Conservation (phyloP, 2,329 filamentous ascomycete genomes). For the Penicillium sp. region DNA sequence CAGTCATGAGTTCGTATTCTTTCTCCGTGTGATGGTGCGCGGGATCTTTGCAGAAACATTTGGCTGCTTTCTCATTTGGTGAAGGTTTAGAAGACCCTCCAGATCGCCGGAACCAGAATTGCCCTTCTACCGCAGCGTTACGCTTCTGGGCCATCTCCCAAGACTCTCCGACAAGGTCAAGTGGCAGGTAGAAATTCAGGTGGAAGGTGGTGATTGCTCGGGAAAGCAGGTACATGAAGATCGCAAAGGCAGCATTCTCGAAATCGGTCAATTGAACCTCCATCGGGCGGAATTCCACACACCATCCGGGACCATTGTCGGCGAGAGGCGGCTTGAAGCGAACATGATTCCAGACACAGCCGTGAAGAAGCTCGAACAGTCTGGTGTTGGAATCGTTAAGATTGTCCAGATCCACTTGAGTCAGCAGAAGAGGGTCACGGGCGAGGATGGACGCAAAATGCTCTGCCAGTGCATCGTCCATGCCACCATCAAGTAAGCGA, state of each 20-base stretch:
- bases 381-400: slow-evolving; percentile 9
- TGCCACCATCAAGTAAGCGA: slow-evolving; percentile 19
- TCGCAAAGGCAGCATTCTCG: slow-evolving; percentile 87
- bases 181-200: slow-evolving; percentile 88
- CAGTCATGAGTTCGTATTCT: not conserved
- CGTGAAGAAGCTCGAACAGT: slow-evolving; percentile 21
- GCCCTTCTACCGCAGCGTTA: slow-evolving; percentile 73
- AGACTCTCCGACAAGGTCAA: slow-evolving; percentile 78
- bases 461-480: slow-evolving; percentile 22
- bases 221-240: slow-evolving; percentile 89
- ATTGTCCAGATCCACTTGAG: slow-evolving; percentile 13
- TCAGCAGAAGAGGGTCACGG: slow-evolving; percentile 1
- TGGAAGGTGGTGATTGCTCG: slow-evolving; percentile 83
- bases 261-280: slow-evolving; percentile 94
- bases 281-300: slow-evolving; percentile 91
- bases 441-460: slow-evolving; percentile 18
- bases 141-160: slow-evolving; percentile 84
- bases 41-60: not conserved
- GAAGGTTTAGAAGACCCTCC: slow-evolving; percentile 60
- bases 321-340: slow-evolving; percentile 53
- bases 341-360: slow-evolving; percentile 19
- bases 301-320: slow-evolving; percentile 84
- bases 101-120: slow-evolving; percentile 84
- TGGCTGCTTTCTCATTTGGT: not conserved
- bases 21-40: not conserved